Percentiles rank a stretch among this genome's conserved stretches.
Evolutionary conservation across 495 filamentous ascomycete species (phyloP).

Genomic region (Podospora pseudoanserina): DNA sequence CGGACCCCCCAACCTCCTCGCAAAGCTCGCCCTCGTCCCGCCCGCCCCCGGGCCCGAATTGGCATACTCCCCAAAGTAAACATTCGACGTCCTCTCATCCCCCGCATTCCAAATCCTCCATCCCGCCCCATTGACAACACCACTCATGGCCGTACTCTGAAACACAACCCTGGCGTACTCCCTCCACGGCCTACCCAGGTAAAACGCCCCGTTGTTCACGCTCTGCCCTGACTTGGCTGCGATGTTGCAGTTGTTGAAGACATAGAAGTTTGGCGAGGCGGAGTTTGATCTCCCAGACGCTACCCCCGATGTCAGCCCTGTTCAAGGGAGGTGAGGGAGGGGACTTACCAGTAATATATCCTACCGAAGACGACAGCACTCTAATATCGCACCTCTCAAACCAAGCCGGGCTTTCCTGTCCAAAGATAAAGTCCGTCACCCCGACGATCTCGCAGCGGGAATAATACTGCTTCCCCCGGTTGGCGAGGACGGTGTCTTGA

Average conservation of each 20-base stretch:
- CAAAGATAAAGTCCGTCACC: constrained; percentile 66
- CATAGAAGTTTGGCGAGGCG: constrained; percentile 54
- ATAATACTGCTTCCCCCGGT: constrained; percentile 59
- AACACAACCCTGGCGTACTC: constrained; percentile 59
- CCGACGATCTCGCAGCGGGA: constrained; percentile 54
- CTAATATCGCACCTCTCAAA: constrained; percentile 57
- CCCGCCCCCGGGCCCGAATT: constrained; percentile 57
- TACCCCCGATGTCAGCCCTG: constrained; percentile 3
- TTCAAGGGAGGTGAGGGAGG: neutral
- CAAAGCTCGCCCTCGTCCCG: constrained; percentile 57
- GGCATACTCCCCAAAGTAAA: constrained; percentile 56
- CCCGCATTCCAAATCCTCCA: constrained; percentile 57
- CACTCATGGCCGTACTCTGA: constrained; percentile 53
- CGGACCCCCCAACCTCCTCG: constrained; percentile 36
- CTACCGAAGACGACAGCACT: constrained; percentile 44
- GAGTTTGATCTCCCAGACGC: constrained; percentile 56
- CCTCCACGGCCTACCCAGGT: constrained; percentile 65
- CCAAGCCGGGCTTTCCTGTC: constrained; percentile 57
- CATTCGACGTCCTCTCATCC: constrained; percentile 48
- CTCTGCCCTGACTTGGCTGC: constrained; percentile 44
- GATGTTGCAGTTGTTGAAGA: constrained; percentile 57
- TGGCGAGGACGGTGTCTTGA: constrained; percentile 60
- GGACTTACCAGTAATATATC: constrained; percentile 51
- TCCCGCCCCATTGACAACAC: constrained; percentile 57
- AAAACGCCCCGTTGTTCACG: constrained; percentile 51